Evolutionary conservation across 1,139 yeast genomes (phyloP).

Genomic region (Diutina scorzettiae): DNA sequence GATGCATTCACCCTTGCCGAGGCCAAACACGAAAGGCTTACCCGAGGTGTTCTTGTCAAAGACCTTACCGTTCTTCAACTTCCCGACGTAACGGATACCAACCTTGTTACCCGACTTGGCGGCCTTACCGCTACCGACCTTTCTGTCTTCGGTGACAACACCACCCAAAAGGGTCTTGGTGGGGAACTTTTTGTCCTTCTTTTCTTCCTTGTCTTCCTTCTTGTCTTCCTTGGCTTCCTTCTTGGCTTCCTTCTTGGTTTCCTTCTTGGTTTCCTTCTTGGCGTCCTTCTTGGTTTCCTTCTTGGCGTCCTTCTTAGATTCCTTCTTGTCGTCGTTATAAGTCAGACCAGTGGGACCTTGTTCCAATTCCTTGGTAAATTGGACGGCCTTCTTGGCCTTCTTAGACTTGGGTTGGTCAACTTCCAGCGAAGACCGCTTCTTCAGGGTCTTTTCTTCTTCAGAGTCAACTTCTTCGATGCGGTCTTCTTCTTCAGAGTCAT

Average conservation of each 20-base stretch:
- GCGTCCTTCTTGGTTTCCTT: slow-evolving; percentile 13
- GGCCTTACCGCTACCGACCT: slow-evolving; percentile 72
- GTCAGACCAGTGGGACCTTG: slow-evolving; percentile 69
- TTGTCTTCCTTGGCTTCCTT: slow-evolving; percentile 10
- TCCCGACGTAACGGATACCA: slow-evolving; percentile 96
- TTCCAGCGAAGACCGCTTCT: slow-evolving; percentile 15
- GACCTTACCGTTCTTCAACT: slow-evolving; percentile 89
- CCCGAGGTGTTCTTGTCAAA: slow-evolving; percentile 97
- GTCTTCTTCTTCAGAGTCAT: slow-evolving; percentile 57
- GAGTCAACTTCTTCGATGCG: slow-evolving; percentile 52
- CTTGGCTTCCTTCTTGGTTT: slow-evolving; percentile 19
- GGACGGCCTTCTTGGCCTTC: slow-evolving; percentile 57
- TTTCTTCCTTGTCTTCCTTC: slow-evolving; percentile 17
- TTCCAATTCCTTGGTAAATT: slow-evolving; percentile 82
- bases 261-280: slow-evolving; percentile 14
- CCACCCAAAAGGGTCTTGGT: slow-evolving; percentile 86
- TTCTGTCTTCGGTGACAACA: slow-evolving; percentile 85
- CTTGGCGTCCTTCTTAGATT: slow-evolving; percentile 18
- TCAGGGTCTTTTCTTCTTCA: slow-evolving; percentile 34
- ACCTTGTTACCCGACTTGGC: slow-evolving; percentile 88
- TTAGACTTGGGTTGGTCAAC: slow-evolving; percentile 21
- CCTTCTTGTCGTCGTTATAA: slow-evolving; percentile 17
- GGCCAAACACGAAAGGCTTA: slow-evolving; percentile 81
- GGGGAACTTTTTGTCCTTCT: slow-evolving; percentile 34
- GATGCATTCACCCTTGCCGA: slow-evolving; percentile 97